Percentiles rank a stretch among this genome's conserved stretches.
Evolutionary conservation across 73 alveolate genomes (phyloP).

Genomic region (Urostyla sp.): DNA sequence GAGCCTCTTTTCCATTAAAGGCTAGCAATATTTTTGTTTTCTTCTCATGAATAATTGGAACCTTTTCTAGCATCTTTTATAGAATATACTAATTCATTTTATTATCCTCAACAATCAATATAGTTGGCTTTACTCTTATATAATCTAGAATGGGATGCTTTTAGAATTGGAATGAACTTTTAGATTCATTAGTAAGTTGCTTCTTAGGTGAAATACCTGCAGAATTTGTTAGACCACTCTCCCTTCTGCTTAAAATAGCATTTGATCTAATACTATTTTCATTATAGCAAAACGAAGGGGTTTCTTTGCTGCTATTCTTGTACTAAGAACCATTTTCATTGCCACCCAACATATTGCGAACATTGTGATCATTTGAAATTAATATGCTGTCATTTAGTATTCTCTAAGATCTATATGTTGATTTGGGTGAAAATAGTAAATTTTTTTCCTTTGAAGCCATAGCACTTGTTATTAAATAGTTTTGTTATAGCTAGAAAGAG

Average conservation of each 20-base stretch:
- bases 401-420: too few species aligned
- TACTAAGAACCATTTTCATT: too few species aligned
- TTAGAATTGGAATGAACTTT: neutral
- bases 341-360: too few species aligned
- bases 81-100: slow-evolving; percentile 34
- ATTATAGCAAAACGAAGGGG: neutral
- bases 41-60: neutral
- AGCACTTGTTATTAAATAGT: too few species aligned
- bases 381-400: too few species aligned
- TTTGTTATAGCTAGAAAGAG: too few species aligned
- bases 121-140: neutral
- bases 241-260: neutral
- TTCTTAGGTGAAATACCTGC: slow-evolving; percentile 24
- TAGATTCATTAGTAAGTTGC: neutral
- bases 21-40: slow-evolving; percentile 9
- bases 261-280: neutral
- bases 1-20: slow-evolving; percentile 45
- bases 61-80: slow-evolving; percentile 33
- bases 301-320: neutral
- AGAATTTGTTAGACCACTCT: neutral
- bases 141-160: neutral
- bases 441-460: too few species aligned
- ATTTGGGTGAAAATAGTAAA: too few species aligned
- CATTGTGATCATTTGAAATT: too few species aligned
- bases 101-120: slow-evolving; percentile 52